phyloP scores from a whole-genome alignment of 176 grass and related monocot genomes.

The Bolboschoenus planiculmis region DNA sequence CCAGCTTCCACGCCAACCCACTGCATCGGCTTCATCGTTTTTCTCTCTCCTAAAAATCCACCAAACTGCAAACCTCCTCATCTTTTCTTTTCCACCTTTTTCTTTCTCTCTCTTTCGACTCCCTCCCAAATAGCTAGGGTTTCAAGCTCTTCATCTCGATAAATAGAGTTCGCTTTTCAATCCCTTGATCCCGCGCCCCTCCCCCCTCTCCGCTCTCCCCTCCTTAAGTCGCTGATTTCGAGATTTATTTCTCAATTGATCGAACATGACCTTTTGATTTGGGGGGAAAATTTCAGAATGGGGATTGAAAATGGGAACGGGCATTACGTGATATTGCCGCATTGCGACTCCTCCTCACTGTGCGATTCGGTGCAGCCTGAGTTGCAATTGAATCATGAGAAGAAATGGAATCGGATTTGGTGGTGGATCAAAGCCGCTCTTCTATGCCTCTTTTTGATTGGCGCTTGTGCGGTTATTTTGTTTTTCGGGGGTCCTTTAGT shows the following conservation, averaged over 20 bases:
- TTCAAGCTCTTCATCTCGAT: neutral
- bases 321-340: neutral
- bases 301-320: conserved; percentile 29
- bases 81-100: neutral
- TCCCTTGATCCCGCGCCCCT: neutral
- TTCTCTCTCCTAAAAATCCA: conserved; percentile 27
- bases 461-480: conserved; percentile 23
- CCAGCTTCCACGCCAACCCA: conserved; percentile 57
- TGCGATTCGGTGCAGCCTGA: conserved; percentile 8
- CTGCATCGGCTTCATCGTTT: conserved; percentile 25
- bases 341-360: neutral
- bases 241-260: neutral
- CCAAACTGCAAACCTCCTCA: neutral
- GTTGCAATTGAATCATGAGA: conserved; percentile 13
- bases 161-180: neutral
- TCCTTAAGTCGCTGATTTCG: neutral
- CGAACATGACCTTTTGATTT: conserved; percentile 17
- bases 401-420: conserved; percentile 43
- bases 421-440: conserved; percentile 63
- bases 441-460: conserved; percentile 37
- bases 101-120: neutral
- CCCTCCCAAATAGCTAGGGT: conserved; percentile 6
- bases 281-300: neutral
- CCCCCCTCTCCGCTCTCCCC: too few relatives aligned
- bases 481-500: conserved; percentile 52